Conservation (phyloP, 306 rosid genomes). For the Cicer bijugum region DNA sequence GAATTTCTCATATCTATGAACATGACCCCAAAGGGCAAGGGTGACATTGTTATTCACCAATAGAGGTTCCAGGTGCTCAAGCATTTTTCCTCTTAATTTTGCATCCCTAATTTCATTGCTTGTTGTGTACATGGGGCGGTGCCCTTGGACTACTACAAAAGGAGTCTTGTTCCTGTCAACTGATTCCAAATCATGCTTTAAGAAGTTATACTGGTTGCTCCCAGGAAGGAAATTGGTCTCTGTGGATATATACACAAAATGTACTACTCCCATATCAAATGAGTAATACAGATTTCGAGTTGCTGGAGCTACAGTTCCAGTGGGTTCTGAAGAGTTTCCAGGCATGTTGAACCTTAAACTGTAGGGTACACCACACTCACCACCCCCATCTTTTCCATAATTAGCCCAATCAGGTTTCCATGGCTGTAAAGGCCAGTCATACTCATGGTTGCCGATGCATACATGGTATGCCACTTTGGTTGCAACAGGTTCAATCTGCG, state of each 20-base stretch:
- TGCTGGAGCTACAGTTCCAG: slow-evolving; percentile 68
- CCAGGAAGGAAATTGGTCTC: slow-evolving; percentile 91
- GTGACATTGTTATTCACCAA: slow-evolving; percentile 78
- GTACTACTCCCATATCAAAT: slow-evolving; percentile 77
- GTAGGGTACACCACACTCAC: slow-evolving; percentile 95
- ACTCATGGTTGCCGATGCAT: slow-evolving; percentile 91
- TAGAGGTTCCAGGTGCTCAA: slow-evolving; percentile 81
- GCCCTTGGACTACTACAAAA: slow-evolving; percentile 84
- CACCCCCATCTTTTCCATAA: slow-evolving; percentile 91
- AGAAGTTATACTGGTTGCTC: slow-evolving; percentile 69
- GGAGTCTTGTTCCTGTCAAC: slow-evolving; percentile 75
- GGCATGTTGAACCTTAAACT: slow-evolving; percentile 93
- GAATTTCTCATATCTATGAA: slow-evolving; percentile 88
- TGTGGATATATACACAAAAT: slow-evolving; percentile 78
- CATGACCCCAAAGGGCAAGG: slow-evolving; percentile 94
- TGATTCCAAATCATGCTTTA: slow-evolving; percentile 78
- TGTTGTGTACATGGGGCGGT: slow-evolving; percentile 91
- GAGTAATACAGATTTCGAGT: slow-evolving; percentile 85
- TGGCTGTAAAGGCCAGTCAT: slow-evolving; percentile 88
- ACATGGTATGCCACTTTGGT: slow-evolving; percentile 82
- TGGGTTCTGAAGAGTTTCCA: slow-evolving; percentile 81
- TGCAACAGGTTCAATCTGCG: slow-evolving; percentile 78
- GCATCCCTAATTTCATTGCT: slow-evolving; percentile 75
- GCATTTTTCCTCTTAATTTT: slow-evolving; percentile 64
- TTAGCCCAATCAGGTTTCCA: slow-evolving; percentile 83